These are phyloP conservation scores for Colletotrichum camelliae DNA, from an alignment of 2,329 filamentous ascomycete genomes.

Conservation along the genomic window DNA sequence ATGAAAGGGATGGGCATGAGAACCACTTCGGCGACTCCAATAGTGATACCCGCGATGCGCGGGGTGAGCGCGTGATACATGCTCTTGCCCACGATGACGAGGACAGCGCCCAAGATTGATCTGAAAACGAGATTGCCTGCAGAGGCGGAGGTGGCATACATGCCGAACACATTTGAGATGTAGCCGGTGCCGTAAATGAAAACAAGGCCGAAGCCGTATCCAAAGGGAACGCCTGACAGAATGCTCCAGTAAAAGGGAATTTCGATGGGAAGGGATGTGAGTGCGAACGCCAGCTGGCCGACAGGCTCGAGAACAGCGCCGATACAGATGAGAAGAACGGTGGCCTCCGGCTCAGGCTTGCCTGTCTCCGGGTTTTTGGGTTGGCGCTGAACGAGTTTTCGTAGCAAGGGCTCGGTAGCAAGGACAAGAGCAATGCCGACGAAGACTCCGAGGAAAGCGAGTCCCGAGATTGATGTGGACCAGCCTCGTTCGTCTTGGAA, in stretches of 20 bases:
- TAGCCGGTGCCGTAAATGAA: constrained; percentile 73
- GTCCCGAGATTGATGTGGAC: constrained; percentile 59
- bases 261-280: constrained; percentile 63
- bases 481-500: constrained; percentile 63
- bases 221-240: constrained; percentile 67
- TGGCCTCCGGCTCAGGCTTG: constrained; percentile 63
- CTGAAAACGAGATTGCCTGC: constrained; percentile 68
- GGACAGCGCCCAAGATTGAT: constrained; percentile 60
- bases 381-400: constrained; percentile 65
- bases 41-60: constrained; percentile 61
- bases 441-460: constrained; percentile 36
- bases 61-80: constrained; percentile 64
- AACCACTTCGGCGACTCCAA: constrained; percentile 37
- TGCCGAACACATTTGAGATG: constrained; percentile 66
- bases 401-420: constrained; percentile 42
- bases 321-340: constrained; percentile 68
- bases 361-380: constrained; percentile 63
- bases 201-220: constrained; percentile 65
- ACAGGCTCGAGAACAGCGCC: constrained; percentile 62
- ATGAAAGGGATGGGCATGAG: constrained; percentile 68
- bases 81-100: constrained; percentile 64
- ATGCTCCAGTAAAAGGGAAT: constrained; percentile 68
- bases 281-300: constrained; percentile 69
- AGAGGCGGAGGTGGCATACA: constrained; percentile 68
- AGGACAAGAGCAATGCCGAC: constrained; percentile 28